Evolutionary conservation across 805 yeast genomes (phyloP).

Genomic region (Candida golubevii): DNA sequence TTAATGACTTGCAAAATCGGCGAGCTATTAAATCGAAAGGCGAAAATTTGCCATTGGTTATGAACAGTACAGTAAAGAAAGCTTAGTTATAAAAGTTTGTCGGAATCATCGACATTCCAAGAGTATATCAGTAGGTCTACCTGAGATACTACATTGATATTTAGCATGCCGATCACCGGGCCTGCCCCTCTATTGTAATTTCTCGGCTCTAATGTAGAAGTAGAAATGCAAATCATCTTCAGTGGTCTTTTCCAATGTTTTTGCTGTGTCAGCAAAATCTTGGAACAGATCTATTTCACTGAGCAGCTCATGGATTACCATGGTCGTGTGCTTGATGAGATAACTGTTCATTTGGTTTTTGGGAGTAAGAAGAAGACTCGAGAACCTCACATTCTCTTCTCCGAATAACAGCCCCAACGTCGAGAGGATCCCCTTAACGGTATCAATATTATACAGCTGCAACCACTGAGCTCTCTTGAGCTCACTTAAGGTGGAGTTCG

Average conservation of each 20-base stretch:
- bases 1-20: too few relatives aligned
- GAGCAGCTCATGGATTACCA: conserved; percentile 29
- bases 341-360: conserved; percentile 29
- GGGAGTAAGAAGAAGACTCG: conserved; percentile 26
- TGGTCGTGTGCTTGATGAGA: conserved; percentile 25
- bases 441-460: background rate
- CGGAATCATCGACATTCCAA: too few relatives aligned
- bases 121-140: too few relatives aligned
- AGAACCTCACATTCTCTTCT: conserved; percentile 27
- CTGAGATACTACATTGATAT: too few relatives aligned
- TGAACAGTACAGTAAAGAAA: background rate
- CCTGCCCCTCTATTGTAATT: conserved; percentile 6
- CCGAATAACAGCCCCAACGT: conserved; percentile 26
- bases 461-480: conserved; percentile 1
- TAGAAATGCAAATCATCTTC: conserved; percentile 19
- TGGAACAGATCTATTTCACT: conserved; percentile 25
- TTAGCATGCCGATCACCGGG: too few relatives aligned
- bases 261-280: conserved; percentile 1
- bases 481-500: background rate
- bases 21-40: too few relatives aligned
- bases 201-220: conserved; percentile 25
- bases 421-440: background rate
- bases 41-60: background rate
- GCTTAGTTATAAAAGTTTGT: background rate
- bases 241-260: background rate